Percentiles rank a stretch among this genome's conserved stretches.
These are phyloP conservation scores for Diphasiastrum complanatum DNA, from an alignment of 83 land plant genomes.

Conservation along the genomic window DNA sequence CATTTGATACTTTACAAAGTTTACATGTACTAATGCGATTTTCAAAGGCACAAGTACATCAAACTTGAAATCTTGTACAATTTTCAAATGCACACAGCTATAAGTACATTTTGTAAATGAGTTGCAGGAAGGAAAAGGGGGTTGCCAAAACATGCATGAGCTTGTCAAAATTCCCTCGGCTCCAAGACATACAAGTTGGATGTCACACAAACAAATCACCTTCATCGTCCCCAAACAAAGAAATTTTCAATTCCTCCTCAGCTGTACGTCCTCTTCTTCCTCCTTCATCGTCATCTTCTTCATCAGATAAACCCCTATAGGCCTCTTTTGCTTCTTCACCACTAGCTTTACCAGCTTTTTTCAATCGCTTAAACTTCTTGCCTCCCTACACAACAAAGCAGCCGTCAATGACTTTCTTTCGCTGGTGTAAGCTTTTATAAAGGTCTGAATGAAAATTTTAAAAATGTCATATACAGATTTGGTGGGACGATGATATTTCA, in stretches of 20 bases:
- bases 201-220: slow-evolving; percentile 37
- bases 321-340: slow-evolving; percentile 40
- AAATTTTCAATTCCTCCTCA: slow-evolving; percentile 70
- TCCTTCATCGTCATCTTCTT: slow-evolving; percentile 55
- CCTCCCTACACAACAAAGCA: too few relatives aligned
- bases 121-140: neutral
- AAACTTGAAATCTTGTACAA: too few relatives aligned
- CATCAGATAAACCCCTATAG: slow-evolving; percentile 54
- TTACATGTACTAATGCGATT: too few relatives aligned
- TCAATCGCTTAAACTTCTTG: slow-evolving; percentile 82
- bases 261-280: slow-evolving; percentile 61
- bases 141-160: neutral
- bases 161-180: neutral
- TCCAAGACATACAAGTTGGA: slow-evolving; percentile 20
- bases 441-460: too few relatives aligned
- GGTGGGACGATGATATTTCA: slow-evolving; percentile 51
- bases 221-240: slow-evolving; percentile 89
- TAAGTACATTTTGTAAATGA: too few relatives aligned
- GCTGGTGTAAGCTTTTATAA: too few relatives aligned
- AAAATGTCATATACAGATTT: slow-evolving; percentile 47
- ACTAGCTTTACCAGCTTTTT: slow-evolving; percentile 55
- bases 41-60: too few relatives aligned
- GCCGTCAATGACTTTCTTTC: too few relatives aligned
- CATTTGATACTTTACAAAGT: too few relatives aligned
- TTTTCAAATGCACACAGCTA: too few relatives aligned